Base-by-base conservation (phyloP, 441 rosid genomes). In the Macaranga tanarius region DNA sequence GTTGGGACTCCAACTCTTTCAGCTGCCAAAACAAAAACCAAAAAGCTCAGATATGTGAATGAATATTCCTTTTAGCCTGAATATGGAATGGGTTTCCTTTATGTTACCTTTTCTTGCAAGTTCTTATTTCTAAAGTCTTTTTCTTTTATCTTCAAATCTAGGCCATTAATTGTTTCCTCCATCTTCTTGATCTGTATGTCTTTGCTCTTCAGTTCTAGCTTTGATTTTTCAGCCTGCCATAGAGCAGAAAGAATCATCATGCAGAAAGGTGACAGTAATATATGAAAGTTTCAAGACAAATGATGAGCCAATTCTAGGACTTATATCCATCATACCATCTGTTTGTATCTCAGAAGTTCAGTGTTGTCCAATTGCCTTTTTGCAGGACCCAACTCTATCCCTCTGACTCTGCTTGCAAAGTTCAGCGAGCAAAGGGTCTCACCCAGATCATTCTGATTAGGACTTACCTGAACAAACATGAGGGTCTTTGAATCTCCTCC, bases 401-500 rank as follows among this genome's bases (percentile, higher is more conserved):
- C 99, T 84, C 87, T 88, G 44, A 90, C 96, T 84, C 99, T 87
- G 80, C 97, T 92, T 51, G 97, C 99, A 81, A 95, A 95, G 81
- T 92, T 95, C 51, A 95, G 85, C 7, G 98, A 95, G 88, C 98
- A 92, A 54, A 95, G 73, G 22, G 97, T 95, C 81, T 95, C 99
- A 8, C 89, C 84, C 31, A 82, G 77, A 78, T 95, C 99, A 66
- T 85, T 88, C 79, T 92, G 97, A 34, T 82, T 86, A 48, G 99
- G 99, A 85, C 99, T 95, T 75, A 95, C 87, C 79, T 95, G 99
- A 65, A 95, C 91, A 76, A 95, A 91, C 99, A 95, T 95, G 72
- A 95, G 95, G 6, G 97, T 89, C 81, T 95, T 95, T 17, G 97
- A 91, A 84, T 92, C 96, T 79, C 98, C 76, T 58, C 99, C 99